A percentile compares a stretch with the other conserved stretches of the same genome.
These are phyloP conservation scores for Amaranthus palmeri DNA, from an alignment of 148 eudicot genomes.

Conservation along the genomic window DNA sequence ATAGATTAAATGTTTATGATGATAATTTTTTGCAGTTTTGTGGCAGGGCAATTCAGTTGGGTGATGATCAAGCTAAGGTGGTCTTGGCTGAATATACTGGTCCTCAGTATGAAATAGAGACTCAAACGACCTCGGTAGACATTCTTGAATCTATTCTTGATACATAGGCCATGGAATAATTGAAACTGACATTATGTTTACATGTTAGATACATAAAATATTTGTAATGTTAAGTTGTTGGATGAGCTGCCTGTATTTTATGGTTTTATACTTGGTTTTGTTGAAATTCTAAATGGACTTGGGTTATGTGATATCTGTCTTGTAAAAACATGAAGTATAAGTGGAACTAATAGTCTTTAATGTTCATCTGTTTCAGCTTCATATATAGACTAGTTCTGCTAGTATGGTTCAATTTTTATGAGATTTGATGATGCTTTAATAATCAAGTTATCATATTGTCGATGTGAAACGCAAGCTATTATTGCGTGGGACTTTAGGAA, in stretches of 20 bases:
- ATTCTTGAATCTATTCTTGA: background rate
- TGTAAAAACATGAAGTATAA: background rate
- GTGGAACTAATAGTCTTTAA: background rate
- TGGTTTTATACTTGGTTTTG: background rate
- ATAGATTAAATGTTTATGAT: conserved; percentile 1
- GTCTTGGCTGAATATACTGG: conserved; percentile 58
- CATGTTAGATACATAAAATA: background rate
- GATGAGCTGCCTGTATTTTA: background rate
- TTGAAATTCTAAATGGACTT: background rate
- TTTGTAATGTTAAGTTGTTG: background rate
- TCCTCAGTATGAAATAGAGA: conserved; percentile 63
- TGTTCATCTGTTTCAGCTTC: background rate
- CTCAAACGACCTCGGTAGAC: conserved; percentile 25
- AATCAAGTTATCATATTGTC: background rate
- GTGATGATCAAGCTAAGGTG: conserved; percentile 39
- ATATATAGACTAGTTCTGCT: background rate
- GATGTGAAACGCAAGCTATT: background rate
- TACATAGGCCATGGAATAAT: background rate
- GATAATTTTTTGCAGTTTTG: conserved; percentile 21
- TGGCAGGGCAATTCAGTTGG: conserved; percentile 73
- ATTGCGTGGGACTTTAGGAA: background rate
- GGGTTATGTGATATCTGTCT: background rate
- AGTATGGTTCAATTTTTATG: background rate
- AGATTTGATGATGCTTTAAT: background rate
- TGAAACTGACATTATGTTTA: background rate